A percentile compares a stretch with the other conserved stretches of the same genome.
Conservation (phyloP, 176 grass and related monocot genomes). For the Avena eriantha region DNA sequence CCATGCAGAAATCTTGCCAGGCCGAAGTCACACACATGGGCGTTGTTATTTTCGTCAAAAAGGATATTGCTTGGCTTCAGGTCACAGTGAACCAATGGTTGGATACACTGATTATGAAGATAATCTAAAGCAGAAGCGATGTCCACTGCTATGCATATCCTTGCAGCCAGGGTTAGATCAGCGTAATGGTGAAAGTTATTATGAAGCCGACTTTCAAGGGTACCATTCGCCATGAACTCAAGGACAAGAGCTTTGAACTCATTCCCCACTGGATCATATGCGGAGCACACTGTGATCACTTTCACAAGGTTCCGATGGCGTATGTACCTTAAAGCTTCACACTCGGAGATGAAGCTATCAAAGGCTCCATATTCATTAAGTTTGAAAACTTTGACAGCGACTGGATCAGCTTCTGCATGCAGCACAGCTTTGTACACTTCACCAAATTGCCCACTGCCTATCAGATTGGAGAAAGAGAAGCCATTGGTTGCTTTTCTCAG, state of each 20-base stretch:
- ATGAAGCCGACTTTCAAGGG: neutral
- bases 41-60: neutral
- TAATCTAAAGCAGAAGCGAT: neutral
- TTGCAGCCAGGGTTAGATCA: neutral
- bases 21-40: neutral
- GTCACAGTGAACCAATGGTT: neutral
- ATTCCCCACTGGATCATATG: neutral
- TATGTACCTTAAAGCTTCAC: neutral
- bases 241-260: neutral
- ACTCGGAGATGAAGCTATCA: neutral
- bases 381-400: neutral
- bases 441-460: neutral
- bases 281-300: neutral
- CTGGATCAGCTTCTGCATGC: neutral
- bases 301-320: neutral
- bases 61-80: neutral
- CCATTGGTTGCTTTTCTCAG: neutral
- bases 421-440: neutral
- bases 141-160: neutral
- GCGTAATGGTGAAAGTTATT: neutral
- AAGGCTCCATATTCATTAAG: neutral
- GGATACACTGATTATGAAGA: neutral
- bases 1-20: neutral
- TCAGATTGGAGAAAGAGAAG: neutral
- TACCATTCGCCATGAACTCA: neutral